Evolutionary conservation across 1,139 yeast species (phyloP), one percentile per base, ranked within the genome.

Genomic region (Candida tropicalis): DNA sequence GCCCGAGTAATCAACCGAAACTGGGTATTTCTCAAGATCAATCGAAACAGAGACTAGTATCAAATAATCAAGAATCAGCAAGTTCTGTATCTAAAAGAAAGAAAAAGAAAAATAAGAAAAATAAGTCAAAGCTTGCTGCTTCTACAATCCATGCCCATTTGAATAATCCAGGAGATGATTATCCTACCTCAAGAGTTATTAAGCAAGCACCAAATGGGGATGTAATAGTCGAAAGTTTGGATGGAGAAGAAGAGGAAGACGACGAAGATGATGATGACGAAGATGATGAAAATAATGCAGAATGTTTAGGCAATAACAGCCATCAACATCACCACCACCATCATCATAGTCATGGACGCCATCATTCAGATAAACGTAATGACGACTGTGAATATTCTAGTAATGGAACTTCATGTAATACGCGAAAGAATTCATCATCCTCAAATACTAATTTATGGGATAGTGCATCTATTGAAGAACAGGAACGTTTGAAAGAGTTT

Each of bases 131-230:
- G 52, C 27, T 41, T 5, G 27, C 35, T n/a, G 45, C 47, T 27
- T 42, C 60, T 9, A 52, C 64, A 18, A 28, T 65, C 9, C 65
- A 66, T 42, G 82, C 79, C 10, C 73, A 78, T 38, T 54, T 81
- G 39, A 77, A 76, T 58, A 71, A 81, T 48, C 81, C 84, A 3
- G 74, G 77, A 12, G 77, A 74, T 12, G 88, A 82, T 12, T 86
- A 86, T 58, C 95, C 95, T 1, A 73, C 80, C 5, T 82, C 89
- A 2, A 61, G 95, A 46, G 83, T 86, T 2, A 82, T 86, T 50
- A 84, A 82, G 56, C 85, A 83, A 58, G 85, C 81, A 1, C 76
- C 86, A 3, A 82, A 84, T 58, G 95, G 93, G 3, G 87, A 84
- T 54, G 87, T 86, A 22, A 75, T 85, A 48, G 87, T 87, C 44